Base-by-base conservation (phyloP, 1,284 basidiomycete genomes). In the Schizopora paradoxa region DNA sequence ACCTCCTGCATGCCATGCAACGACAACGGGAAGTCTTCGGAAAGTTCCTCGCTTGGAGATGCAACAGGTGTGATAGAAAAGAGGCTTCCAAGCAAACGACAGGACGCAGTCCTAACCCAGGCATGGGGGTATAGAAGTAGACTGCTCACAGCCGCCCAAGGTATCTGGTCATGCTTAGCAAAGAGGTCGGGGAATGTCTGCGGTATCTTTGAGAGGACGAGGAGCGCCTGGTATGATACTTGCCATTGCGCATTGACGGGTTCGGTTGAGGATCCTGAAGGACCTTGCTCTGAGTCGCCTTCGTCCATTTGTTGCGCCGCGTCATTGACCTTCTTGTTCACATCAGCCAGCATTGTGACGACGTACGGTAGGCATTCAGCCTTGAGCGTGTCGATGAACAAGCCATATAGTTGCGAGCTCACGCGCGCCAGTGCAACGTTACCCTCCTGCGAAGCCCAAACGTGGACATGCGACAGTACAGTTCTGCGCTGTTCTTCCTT, bases 61-160 rank as follows among this genome's bases (percentile, higher is more conserved):
- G 63, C 56, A 6, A 72, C 61, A 6, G 79, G 72, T 0, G 72
- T 61, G 6, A 66, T 58, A 1, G 76, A 70, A 59, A 90, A 91
- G 5, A 94, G 65, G 5, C 74, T 60, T 4, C 91, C 90, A 1
- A 97, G 63, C 5, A 93, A 70, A 36, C 91, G 77, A 53, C 85
- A 85, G 0, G 93, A 74, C 0, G 86, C 86, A 10, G 81, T 80
- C 26, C 94, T 84, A 1, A 96, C 91, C 95, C 94, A 98, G 3
- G 89, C 80, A 65, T 99, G 95, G 8, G 94, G 93, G 66, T 86
- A 97, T 6, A 90, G 72, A 2, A 98, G 74, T 57, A 90, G 79
- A 0, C 71, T 58, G 14, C 79, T 68, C 33, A 96, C 70, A 0
- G 70, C 61, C 16, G 66, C 56, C 91, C 91, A 95, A 2, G 71